Evolutionary conservation across 768 basidiomycete genomes (phyloP), one percentile per base, ranked within the genome.

Genomic region (Leccinum ochraceum): DNA sequence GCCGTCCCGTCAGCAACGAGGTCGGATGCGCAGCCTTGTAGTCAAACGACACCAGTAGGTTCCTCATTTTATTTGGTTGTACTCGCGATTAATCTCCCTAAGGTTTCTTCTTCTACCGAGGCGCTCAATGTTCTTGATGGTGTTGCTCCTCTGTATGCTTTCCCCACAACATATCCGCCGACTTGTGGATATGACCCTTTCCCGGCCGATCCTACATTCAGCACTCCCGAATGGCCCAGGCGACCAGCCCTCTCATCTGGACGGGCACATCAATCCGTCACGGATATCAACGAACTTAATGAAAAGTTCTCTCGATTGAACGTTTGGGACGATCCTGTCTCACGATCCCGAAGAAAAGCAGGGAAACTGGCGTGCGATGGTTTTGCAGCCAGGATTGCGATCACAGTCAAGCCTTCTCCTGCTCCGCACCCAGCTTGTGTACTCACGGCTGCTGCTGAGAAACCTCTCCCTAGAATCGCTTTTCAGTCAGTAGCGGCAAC

Each of bases 101-200:
- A 32, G 51, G 9, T 17, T 14, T n/a, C 54, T 46, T 28, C 54
- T 46, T 46, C 54, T 6, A 6, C 7, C 10, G 4, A n/a, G 22
- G 3, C 10, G 10, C 6, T 3, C 30, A 48, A 58, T 17, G 28
- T 61, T n/a, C 48, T 71, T 42, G 58, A 65, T 9, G 42, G 57
- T 28, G 54, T 56, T 8, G 63, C 70, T 6, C 61, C 73, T 0
- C 55, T 50, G 0, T 65, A 71, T 39, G 71, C 71, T 1, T 73
- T 69, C 54, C 72, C 73, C 5, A 32, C 62, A 1, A 16, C 22
- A 2, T 73, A 70, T 56, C 67, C 67, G 10, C 58, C 69, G 24
- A 44, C 30, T 3, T 59, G 54, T 32, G 14, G 39, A 6, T 59
- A 65, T n/a, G 59, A 70, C 6, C 69, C 69, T 8, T 67, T 70